Evolutionary conservation across 305 asterid species (phyloP), one percentile per base, ranked within the genome.

Genomic region (Ajuga reptans): DNA sequence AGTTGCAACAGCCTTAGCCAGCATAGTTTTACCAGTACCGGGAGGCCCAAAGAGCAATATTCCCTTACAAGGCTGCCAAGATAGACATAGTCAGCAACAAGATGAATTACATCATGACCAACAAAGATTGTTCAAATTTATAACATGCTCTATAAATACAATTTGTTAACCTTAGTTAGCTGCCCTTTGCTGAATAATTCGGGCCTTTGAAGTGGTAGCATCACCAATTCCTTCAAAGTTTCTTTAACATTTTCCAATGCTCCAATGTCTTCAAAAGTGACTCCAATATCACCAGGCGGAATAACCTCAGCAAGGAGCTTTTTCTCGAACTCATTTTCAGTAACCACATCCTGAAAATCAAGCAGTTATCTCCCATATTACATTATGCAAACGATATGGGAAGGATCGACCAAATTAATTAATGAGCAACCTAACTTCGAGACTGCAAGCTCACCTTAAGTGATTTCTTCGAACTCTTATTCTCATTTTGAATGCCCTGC

Each of bases 11-110:
- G 97, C 97, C 83, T 90, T 91, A 61, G 97, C 97, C 70, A 91
- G 89, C 97, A 91, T 88, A 63, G 97, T 90, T 82, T 90, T 90
- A 74, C 97, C 97, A 6, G 97, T 88, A 77, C 96, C 97, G 71
- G 96, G 95, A 77, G 96, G 97, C 45, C 97, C 96, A 55, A 91
- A 91, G 47, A 88, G 97, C 89, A 91, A 81, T 84, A 91, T 91
- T 73, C 97, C 96, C 81, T 91, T 91, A 73, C 97, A 88, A 49
- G 96, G 97, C 97, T 88, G 89, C 82, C 72, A 78, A 56, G 47
- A 66, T 62, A 8, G 36, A 68, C 75, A 60, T 55, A 41, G 49
- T 79, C 47, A 73, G 80, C 58, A 68, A 51, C 51, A 67, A 64
- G 66, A 68, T 43, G 31, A 45, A 36, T 52, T 49, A 39, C 70